Evolutionary conservation across 495 filamentous ascomycete genomes (phyloP), one percentile per base, ranked within the genome.

Genomic region (Penicillium manginii): DNA sequence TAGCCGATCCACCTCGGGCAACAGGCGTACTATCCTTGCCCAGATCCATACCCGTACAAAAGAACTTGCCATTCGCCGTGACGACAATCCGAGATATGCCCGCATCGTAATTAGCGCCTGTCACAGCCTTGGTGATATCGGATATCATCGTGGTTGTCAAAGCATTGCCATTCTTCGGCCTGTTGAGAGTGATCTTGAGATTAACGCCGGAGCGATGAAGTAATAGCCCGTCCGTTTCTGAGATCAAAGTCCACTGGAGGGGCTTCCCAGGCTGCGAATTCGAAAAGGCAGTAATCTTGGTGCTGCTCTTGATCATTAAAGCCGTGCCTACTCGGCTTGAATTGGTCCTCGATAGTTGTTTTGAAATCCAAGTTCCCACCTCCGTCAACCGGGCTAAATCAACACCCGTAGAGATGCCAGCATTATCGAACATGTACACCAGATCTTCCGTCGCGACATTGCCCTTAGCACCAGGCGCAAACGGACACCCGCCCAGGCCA

Each of bases 401-500:
- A 21, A 81, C 61, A 1, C 74, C 76, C 0, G 78, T 80, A 4
- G 59, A 42, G 18, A 81, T 61, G 0, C 76, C 77, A 0, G 67
- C 68, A 15, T 67, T 68, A 5, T 79, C 62, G 22, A 81, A 76
- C 63, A 76, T 74, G 31, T 71, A 69, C 1, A 75, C 77, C 19
- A 81, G 17, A 40, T 77, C 76, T 48, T 79, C 77, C 0, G 73
- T 73, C 2, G 76, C 69, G 3, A 79, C 71, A 55, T 80, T 81
- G 1, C 78, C 78, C 26, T 73, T 76, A 15, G 78, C 78, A 8
- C 78, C 78, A 9, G 74, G 73, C 4, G 77, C 77, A 63, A 74
- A 80, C 0, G 78, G 78, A 54, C 78, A 81, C 0, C 78, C 78
- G 3, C 78, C 78, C 0, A 81, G 72, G 2, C 78, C 77, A 0